Evolutionary conservation across 805 yeast genomes (phyloP).

Genomic region (Isabelozyma pseudorhagii): DNA sequence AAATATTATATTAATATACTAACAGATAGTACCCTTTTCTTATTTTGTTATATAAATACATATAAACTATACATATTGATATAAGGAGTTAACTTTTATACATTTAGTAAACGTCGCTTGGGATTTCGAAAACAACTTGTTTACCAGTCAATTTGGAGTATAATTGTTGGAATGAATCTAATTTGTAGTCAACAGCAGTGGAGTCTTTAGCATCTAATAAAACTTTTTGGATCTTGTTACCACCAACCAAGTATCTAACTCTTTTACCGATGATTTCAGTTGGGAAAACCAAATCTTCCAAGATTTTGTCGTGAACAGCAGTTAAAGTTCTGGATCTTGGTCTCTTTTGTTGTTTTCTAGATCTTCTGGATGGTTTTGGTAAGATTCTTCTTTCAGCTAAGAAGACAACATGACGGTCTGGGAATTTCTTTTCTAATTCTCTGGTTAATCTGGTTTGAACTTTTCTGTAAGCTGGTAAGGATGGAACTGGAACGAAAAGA

Average conservation of each 20-base stretch:
- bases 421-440: constrained; percentile 99
- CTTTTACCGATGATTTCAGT: constrained; percentile 99
- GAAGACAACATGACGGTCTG: constrained; percentile 99
- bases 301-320: constrained; percentile 97
- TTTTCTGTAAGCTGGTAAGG: constrained; percentile 89
- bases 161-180: constrained; percentile 98
- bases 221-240: constrained; percentile 97
- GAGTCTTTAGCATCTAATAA: constrained; percentile 97
- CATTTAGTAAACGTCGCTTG: constrained; percentile 43
- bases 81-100: neutral
- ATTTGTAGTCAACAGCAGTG: constrained; percentile 95
- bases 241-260: constrained; percentile 98
- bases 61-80: neutral
- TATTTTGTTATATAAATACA: neutral
- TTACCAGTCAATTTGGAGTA: constrained; percentile 99
- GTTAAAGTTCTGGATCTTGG: constrained; percentile 99
- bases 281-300: constrained; percentile 99
- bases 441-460: constrained; percentile 97
- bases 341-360: constrained; percentile 96
- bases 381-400: constrained; percentile 99
- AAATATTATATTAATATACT: neutral
- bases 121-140: constrained; percentile 97
- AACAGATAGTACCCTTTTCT: neutral
- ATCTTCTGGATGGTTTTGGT: constrained; percentile 97
- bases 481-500: constrained; percentile 97